Evolutionary conservation across 2,329 filamentous ascomycete species (phyloP).

Genomic region (Aspergillus brunneoviolaceus): DNA sequence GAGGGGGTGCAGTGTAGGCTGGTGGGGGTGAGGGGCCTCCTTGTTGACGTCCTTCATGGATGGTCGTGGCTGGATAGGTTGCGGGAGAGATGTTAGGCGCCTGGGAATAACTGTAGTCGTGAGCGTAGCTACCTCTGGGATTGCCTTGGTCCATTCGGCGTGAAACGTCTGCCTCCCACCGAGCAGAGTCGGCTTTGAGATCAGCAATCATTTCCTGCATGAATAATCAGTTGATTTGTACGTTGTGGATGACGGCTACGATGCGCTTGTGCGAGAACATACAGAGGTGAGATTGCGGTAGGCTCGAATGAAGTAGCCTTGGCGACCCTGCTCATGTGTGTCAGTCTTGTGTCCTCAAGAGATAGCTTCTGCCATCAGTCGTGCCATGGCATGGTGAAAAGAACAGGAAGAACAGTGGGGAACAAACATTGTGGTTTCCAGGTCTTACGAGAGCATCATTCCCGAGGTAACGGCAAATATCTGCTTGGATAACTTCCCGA

Average conservation of each 20-base stretch:
- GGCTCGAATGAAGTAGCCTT: slow-evolving; percentile 75
- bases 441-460: slow-evolving; percentile 79
- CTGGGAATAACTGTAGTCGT: slow-evolving; percentile 37
- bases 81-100: slow-evolving; percentile 40
- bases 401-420: slow-evolving; percentile 22
- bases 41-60: slow-evolving; percentile 41
- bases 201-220: slow-evolving; percentile 56
- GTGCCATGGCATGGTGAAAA: background rate
- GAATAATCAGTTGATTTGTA: slow-evolving; percentile 23
- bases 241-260: slow-evolving; percentile 15
- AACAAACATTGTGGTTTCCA: slow-evolving; percentile 68
- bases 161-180: slow-evolving; percentile 49
- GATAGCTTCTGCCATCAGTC: slow-evolving; percentile 1
- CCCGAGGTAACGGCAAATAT: slow-evolving; percentile 80
- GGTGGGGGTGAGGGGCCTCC: slow-evolving; percentile 39
- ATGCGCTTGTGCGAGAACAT: slow-evolving; percentile 36
- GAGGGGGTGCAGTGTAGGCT: slow-evolving; percentile 32
- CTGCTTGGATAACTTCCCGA: slow-evolving; percentile 78
- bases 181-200: slow-evolving; percentile 53
- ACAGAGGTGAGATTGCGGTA: slow-evolving; percentile 78
- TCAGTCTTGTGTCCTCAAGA: slow-evolving; percentile 26
- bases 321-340: slow-evolving; percentile 56
- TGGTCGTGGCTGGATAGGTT: slow-evolving; percentile 37
- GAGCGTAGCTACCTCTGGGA: slow-evolving; percentile 44
- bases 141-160: slow-evolving; percentile 43